Evolutionary conservation across 2,329 filamentous ascomycete genomes (phyloP).

Genomic region (Colletotrichum shisoi): DNA sequence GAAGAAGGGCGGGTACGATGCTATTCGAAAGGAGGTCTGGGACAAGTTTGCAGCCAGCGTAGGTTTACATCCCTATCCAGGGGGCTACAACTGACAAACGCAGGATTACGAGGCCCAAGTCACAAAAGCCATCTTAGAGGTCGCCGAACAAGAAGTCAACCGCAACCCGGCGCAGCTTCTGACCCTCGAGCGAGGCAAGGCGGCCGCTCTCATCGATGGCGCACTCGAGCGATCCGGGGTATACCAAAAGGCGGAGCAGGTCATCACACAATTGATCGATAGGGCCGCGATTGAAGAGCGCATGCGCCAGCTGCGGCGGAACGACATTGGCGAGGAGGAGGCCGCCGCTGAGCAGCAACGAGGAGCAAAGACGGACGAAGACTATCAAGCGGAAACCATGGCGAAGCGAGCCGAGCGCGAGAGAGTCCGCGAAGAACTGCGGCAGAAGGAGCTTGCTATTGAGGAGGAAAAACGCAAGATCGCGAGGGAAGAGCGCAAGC

Average conservation of each 20-base stretch:
- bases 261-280: slow-evolving; percentile 71
- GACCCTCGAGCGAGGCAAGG: slow-evolving; percentile 75
- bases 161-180: slow-evolving; percentile 75
- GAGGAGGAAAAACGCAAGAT: slow-evolving; percentile 69
- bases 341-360: slow-evolving; percentile 70
- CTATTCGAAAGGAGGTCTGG: slow-evolving; percentile 78
- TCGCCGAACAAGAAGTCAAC: slow-evolving; percentile 78
- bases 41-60: slow-evolving; percentile 76
- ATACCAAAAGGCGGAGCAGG: slow-evolving; percentile 74
- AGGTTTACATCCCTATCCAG: slow-evolving; percentile 44
- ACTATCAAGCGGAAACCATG: slow-evolving; percentile 74
- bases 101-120: slow-evolving; percentile 76
- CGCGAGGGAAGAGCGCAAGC: slow-evolving; percentile 64
- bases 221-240: slow-evolving; percentile 78
- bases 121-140: slow-evolving; percentile 70
- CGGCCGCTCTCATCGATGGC: slow-evolving; percentile 78
- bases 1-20: slow-evolving; percentile 85
- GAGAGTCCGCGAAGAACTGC: slow-evolving; percentile 66
- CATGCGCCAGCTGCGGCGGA: slow-evolving; percentile 72
- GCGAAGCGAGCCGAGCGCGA: slow-evolving; percentile 68
- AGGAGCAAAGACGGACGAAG: slow-evolving; percentile 76
- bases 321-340: slow-evolving; percentile 73
- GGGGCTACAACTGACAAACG: not conserved
- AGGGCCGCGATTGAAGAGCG: slow-evolving; percentile 71
- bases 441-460: slow-evolving; percentile 65